Base-by-base conservation (phyloP, 257 asterid species). In the Ajuga chamaepitys region DNA sequence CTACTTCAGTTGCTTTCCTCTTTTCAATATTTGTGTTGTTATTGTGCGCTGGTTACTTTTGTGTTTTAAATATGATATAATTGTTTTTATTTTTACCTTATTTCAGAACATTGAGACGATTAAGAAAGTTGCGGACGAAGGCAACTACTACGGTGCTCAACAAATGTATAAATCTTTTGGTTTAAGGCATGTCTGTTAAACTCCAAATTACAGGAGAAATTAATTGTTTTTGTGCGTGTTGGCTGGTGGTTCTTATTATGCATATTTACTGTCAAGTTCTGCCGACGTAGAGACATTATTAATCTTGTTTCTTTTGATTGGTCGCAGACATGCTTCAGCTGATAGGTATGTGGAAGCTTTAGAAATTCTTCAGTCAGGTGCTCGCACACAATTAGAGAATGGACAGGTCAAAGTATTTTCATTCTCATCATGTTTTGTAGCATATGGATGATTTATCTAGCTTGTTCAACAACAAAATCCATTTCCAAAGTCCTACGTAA, bases 141-240 rank as follows among this genome's bases (percentile, higher is more conserved):
- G 97, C 58, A 85, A 88, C 84, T 82, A 72, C 80, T 90, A 94
- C 77, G 99, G 96, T 52, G 99, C 99, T 71, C 99, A 88, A 70
- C 99, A 94, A 83, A 86, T 94, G 97, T 86, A 89, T 50, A 94
- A 94, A 72, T 88, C 99, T 64, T 62, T 81, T 55, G 85, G 96
- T 70, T 88, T 93, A 5, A 88, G 99, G 99, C 89, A 74, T 64
- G 35, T 42, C 12, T 17, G 12, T 21, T 52, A 13, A 57, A 56
- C 28, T 65, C 25, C 22, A 62, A 44, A 47, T 26, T 18, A 17
- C n/a, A 4, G 73, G 77, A 9, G 86, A 77, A n/a, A 84, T 75
- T 45, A 71, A 78, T 75, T 75, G 55, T 53, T 21, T 37, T 26
- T 48, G 58, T 16, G n/a, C n/a, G 9, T 28, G 38, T n/a, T 17